phyloP scores from a whole-genome alignment of 192 early-diverging fungal genomes.

The Chytriomyces sp. region DNA sequence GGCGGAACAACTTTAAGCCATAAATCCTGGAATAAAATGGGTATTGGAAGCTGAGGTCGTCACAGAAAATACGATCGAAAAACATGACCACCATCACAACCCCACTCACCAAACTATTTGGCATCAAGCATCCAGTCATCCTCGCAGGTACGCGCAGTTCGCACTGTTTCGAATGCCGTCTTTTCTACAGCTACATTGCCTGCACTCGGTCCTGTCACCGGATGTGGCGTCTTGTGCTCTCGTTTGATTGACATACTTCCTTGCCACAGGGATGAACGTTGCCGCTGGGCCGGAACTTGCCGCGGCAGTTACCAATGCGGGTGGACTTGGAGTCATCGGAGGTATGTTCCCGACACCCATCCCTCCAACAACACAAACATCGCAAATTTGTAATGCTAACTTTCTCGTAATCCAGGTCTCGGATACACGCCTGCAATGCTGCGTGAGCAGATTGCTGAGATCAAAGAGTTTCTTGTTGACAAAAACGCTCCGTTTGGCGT shows the following conservation, averaged over 20 bases:
- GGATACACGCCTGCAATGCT: constrained; percentile 49
- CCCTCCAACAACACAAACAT: constrained; percentile 40
- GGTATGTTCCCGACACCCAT: constrained; percentile 36
- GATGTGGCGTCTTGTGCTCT: background rate
- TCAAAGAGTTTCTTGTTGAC: constrained; percentile 38
- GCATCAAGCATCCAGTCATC: constrained; percentile 51
- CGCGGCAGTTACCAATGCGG: constrained; percentile 52
- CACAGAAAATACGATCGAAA: too few relatives aligned
- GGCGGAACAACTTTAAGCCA: too few relatives aligned
- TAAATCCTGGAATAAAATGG: too few relatives aligned
- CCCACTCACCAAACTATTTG: constrained; percentile 49
- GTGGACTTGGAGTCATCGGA: constrained; percentile 55
- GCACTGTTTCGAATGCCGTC: background rate
- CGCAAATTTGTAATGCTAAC: constrained; percentile 21
- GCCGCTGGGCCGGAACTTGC: constrained; percentile 47
- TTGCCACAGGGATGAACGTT: constrained; percentile 36
- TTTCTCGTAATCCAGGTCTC: background rate
- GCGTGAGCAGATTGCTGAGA: constrained; percentile 19
- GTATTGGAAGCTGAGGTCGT: too few relatives aligned
- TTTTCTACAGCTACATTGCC: background rate
- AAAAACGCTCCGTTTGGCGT: constrained; percentile 51
- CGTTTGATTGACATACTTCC: background rate
- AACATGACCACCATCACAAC: constrained; percentile 39
- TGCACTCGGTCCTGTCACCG: background rate
- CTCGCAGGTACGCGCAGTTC: constrained; percentile 41